Evolutionary conservation across 106 monocot genomes (phyloP), one percentile per base, ranked within the genome.

Genomic region (Acorus calamus): DNA sequence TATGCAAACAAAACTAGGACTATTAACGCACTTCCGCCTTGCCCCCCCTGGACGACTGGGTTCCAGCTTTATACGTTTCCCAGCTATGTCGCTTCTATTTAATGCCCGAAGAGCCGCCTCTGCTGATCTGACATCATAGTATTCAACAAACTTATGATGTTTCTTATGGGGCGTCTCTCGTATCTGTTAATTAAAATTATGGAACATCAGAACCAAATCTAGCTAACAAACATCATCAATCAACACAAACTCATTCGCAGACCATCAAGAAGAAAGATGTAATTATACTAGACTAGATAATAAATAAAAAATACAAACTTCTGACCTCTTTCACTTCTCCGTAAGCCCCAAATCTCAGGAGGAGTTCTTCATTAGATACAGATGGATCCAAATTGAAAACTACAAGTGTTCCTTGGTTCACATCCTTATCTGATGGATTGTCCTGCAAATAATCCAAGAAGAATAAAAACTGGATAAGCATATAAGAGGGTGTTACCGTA

Each of bases 71-170:
- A 92, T 87, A 8, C 77, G 74, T 49, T 87, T 92, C 11, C 92
- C 87, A 87, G 84, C 92, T 69, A 92, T 92, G 28, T 87, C 87
- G 74, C 79, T 79, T 62, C 80, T 76, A 63, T 92, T 92, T 62
- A 92, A 78, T 65, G 87, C 71, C 46, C 84, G 79, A 6, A 92
- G 87, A 53, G 92, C 92, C 59, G 82, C 84, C 71, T 92, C 92
- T 50, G 92, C 92, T 8, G 74, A 81, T 80, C 92, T 82, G 10
- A 92, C 87, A 80, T 92, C 92, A 82, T 84, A 92, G 73, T 70
- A 92, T 58, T 92, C 92, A 14, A 92, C 84, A 66, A 92, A 92
- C 57, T 84, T 92, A 69, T 92, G 87, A 73, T 92, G 87, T 7
- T 79, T 71, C 67, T 92, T 92, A 59, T 87, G 79, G 64, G 92